Base-by-base conservation (phyloP, 108 stramenopile species). In the Cyclotella baltica region DNA sequence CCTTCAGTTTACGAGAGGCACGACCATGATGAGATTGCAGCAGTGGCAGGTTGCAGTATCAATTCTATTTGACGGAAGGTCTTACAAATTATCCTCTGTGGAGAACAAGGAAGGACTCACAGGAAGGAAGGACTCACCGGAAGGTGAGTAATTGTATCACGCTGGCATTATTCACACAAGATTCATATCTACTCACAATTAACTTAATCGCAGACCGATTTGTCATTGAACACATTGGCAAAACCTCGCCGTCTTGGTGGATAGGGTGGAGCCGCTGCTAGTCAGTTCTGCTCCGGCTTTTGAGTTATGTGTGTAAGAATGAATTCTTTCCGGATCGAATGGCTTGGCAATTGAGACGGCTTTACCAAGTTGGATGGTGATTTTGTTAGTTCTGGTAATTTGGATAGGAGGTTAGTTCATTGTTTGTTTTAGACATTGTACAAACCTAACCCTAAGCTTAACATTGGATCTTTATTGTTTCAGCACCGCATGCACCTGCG, bases 221-320 rank as follows among this genome's bases (percentile, higher is more conserved):
- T 76, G 90, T 81, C 1, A 86, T 94, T 61, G 91, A 94, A 70
- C 87, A 91, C 63, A 72, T 94, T 66, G 93, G 91, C 20, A 81
- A 90, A n/a, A 88, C 90, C 2, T 71, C 50, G 47, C 72, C 65
- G 47, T 20, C 59, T 96, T 77, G 99, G 98, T 77, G 99, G 99
- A 0, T 98, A 99, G 67, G 98, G 98, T 22, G 96, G 97, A 43
- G 90, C 90, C 40, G 89, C 96, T 62, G 96, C 95, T 10, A 88
- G 90, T 29, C 93, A 94, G 52, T 98, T 89, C 71, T 96, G 96
- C 40, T 89, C 91, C 4, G 93, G 93, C 43, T 92, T 46, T 87
- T 91, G 29, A 68, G 78, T 13, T 96, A 96, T 64, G 75, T 92
- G 58, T 84, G 87, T 2, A 83, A 83, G 62, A 91, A 94, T 34